A percentile compares a stretch with the other conserved stretches of the same genome.
phyloP scores from a whole-genome alignment of 371 early-diverging fungal species.

The Apophysomyces trapeziformis region DNA sequence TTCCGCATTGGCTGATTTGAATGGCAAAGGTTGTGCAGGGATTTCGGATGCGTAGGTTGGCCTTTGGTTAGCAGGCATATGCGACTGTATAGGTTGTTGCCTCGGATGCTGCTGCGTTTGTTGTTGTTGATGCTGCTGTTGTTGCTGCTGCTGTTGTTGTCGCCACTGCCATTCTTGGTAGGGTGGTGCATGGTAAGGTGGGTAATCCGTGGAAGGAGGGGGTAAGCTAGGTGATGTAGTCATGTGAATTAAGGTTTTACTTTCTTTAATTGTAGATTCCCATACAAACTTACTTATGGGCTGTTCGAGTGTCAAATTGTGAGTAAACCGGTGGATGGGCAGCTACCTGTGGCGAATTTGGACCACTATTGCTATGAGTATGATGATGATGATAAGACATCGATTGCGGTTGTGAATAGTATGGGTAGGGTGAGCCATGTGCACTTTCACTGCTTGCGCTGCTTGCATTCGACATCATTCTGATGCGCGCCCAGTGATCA shows the following conservation, averaged over 20 bases:
- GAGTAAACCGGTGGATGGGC: neutral
- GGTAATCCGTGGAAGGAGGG: constrained; percentile 1
- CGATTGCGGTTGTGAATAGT: constrained; percentile 7
- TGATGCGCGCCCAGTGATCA: constrained; percentile 11
- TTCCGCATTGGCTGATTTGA: neutral
- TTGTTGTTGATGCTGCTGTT: neutral
- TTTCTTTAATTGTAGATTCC: no score
- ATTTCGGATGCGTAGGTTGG: neutral
- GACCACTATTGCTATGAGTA: neutral
- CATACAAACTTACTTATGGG: neutral
- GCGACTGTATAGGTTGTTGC: constrained; percentile 4
- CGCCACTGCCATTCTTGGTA: constrained; percentile 8
- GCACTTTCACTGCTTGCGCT: constrained; percentile 4
- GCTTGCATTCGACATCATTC: constrained; percentile 9
- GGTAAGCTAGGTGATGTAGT: neutral
- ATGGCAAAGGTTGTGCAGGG: neutral
- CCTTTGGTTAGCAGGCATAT: neutral
- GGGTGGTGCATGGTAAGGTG: constrained; percentile 2
- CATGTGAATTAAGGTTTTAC: neutral
- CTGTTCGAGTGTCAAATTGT: constrained; percentile 10
- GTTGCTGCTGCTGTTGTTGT: constrained; percentile 3
- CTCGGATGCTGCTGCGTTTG: neutral
- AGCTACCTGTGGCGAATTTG: constrained; percentile 7
- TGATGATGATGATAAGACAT: constrained; percentile 6
- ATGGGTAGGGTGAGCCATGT: constrained; percentile 4